These are phyloP conservation scores for Aspergillus puulaauensis DNA, from an alignment of 2,329 filamentous ascomycete genomes.

Conservation along the genomic window DNA sequence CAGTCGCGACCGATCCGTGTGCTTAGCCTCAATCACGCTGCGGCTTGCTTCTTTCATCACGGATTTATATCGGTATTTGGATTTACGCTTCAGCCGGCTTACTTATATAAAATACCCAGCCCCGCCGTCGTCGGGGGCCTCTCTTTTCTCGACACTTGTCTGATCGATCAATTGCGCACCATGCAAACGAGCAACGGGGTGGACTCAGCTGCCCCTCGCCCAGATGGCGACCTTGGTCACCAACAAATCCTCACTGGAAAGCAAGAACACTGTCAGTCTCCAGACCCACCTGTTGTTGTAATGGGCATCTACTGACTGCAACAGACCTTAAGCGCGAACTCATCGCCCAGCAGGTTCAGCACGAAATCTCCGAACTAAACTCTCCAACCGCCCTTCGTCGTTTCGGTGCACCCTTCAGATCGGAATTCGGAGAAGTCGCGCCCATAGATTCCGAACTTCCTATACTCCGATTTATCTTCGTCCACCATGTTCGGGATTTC, in stretches of 20 bases:
- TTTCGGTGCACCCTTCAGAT: slow-evolving; percentile 93
- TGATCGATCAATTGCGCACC: slow-evolving; percentile 7
- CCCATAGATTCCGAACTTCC: slow-evolving; percentile 93
- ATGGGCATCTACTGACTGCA: slow-evolving; percentile 7
- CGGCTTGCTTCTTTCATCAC: background rate
- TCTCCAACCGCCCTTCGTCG: slow-evolving; percentile 91
- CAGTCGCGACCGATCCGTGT: slow-evolving; percentile 1
- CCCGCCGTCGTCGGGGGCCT: background rate
- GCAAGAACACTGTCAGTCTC: slow-evolving; percentile 84
- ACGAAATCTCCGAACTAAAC: slow-evolving; percentile 89
- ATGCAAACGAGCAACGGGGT: slow-evolving; percentile 15
- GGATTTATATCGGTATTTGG: background rate
- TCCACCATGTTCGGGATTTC: slow-evolving; percentile 96
- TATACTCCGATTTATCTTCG: slow-evolving; percentile 93
- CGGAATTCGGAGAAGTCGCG: slow-evolving; percentile 86
- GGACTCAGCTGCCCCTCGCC: slow-evolving; percentile 11
- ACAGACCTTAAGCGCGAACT: slow-evolving; percentile 94
- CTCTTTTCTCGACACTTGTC: slow-evolving; percentile 1
- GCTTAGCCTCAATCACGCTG: slow-evolving; percentile 5
- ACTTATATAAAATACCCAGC: slow-evolving; percentile 4
- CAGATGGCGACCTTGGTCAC: slow-evolving; percentile 44
- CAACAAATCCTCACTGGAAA: slow-evolving; percentile 79
- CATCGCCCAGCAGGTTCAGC: slow-evolving; percentile 82
- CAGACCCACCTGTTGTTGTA: background rate
- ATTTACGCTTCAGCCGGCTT: slow-evolving; percentile 1